Percentiles rank a stretch among this genome's conserved stretches.
These are phyloP conservation scores for Jacaranda mimosifolia DNA, from an alignment of 257 asterid species.

Conservation along the genomic window DNA sequence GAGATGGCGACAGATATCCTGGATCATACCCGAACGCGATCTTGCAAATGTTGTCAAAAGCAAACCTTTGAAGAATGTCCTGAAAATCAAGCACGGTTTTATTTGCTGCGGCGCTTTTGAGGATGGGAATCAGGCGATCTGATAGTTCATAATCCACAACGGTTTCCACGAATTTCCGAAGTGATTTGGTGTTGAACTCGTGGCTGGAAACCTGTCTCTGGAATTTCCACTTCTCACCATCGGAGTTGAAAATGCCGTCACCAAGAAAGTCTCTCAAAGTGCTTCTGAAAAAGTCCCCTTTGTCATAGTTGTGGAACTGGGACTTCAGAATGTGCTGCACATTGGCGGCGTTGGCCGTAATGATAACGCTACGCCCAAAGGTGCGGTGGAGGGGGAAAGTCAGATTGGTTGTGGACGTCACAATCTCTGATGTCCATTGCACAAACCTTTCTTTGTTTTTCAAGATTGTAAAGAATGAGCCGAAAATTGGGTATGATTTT, in stretches of 20 bases:
- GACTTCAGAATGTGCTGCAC: conserved; percentile 50
- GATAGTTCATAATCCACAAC: conserved; percentile 49
- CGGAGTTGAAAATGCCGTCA: conserved; percentile 54
- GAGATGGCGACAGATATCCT: conserved; percentile 41
- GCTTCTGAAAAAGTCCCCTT: conserved; percentile 32
- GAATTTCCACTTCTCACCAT: conserved; percentile 55
- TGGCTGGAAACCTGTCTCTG: conserved; percentile 58
- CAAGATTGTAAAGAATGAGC: no score
- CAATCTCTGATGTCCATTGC: conserved; percentile 52
- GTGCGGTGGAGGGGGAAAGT: conserved; percentile 43
- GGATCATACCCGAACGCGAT: conserved; percentile 57
- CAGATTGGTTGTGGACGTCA: conserved; percentile 36
- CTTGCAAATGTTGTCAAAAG: conserved; percentile 45
- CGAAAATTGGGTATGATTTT: no score
- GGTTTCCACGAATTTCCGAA: conserved; percentile 43
- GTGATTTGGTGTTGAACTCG: background rate
- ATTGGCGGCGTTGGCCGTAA: conserved; percentile 48
- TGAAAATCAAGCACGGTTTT: conserved; percentile 37
- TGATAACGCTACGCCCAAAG: conserved; percentile 24
- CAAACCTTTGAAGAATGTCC: conserved; percentile 31
- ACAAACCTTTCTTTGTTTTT: background rate
- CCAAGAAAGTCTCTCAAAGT: conserved; percentile 42
- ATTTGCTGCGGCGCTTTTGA: conserved; percentile 31
- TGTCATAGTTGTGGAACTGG: conserved; percentile 45
- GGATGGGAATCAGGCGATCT: conserved; percentile 42